A percentile compares a stretch with the other conserved stretches of the same genome.
Evolutionary conservation across 495 filamentous ascomycete species (phyloP).

Genomic region (Penicillium atrosanguineum): DNA sequence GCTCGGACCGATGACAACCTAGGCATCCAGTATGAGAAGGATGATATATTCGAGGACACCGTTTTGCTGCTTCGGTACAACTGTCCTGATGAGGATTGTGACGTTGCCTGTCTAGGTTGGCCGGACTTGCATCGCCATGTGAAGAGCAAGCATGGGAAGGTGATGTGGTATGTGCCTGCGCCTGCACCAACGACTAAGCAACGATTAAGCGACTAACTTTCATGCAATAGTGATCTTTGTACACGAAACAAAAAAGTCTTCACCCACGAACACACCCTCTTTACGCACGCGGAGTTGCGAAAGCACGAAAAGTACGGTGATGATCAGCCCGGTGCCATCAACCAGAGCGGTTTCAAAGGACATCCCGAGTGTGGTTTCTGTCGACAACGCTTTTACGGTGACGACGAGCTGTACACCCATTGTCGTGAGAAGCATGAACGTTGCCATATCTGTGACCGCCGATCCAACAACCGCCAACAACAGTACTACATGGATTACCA

Average conservation of each 20-base stretch:
- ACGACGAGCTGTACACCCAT: constrained; percentile 90
- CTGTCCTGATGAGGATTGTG: constrained; percentile 81
- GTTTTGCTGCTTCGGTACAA: constrained; percentile 89
- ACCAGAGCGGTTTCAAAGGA: constrained; percentile 94
- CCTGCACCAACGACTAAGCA: background rate
- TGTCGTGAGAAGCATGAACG: constrained; percentile 90
- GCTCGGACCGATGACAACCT: constrained; percentile 74
- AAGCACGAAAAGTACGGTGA: constrained; percentile 91
- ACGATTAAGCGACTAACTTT: constrained; percentile 9
- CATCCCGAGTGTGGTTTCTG: constrained; percentile 96
- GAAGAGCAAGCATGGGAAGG: constrained; percentile 71
- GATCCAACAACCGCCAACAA: constrained; percentile 64
- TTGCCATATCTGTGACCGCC: constrained; percentile 89
- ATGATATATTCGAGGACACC: constrained; percentile 85
- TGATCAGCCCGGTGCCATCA: constrained; percentile 81
- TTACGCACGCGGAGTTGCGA: constrained; percentile 72
- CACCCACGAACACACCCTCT: constrained; percentile 96
- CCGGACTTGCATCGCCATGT: constrained; percentile 92
- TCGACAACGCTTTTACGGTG: constrained; percentile 86
- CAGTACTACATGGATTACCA: constrained; percentile 90
- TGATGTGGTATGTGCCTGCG: constrained; percentile 69
- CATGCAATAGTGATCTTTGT: constrained; percentile 67
- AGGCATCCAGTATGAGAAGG: constrained; percentile 84
- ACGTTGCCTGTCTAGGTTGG: constrained; percentile 90
- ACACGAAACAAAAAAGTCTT: constrained; percentile 96